Evolutionary conservation across 257 asterid species (phyloP), one percentile per base, ranked within the genome.

Genomic region (Cynanchum wilfordii): DNA sequence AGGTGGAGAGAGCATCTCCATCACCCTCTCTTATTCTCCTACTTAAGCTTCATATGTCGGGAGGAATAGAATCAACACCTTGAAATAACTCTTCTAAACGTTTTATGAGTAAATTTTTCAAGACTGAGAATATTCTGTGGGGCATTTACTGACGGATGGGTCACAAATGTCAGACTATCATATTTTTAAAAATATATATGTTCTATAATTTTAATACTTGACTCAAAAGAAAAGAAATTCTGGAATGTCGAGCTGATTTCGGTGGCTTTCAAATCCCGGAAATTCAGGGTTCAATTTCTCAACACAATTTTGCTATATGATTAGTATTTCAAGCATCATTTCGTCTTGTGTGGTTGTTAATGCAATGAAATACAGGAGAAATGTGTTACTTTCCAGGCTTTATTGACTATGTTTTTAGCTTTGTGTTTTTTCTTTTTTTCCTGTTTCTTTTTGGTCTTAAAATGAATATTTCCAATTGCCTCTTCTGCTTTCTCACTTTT

Each of bases 401-500:
- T 2, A 22, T 69, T 69, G 50, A 51, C 30, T 4, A 29, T 70
- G 6, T 57, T 57, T 51, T 60, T 24, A 72, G 50, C 4, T 42
- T 5, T 58, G 3, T 25, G 10, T 25, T 19, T 44, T 25, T 8
- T 25, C 58, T 30, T 68, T 24, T 19, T 38, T 10, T 38, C 10
- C 60, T 9, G 36, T 22, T 75, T 73, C 66, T 44, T 52, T 45
- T 71, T 52, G 60, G 5, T 27, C 22, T 20, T 42, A 66, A 29
- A 56, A 11, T 27, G 22, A 27, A 38, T 51, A 52, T 72, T 7
- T 57, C 29, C 2, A 29, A 11, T 55, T 38, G 22, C 5, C 10
- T 17, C 19, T 36, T 51, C 13, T 50, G 72, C 40, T 44, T 56
- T 42, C 22, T 75, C 45, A 64, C 58, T 73, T 65, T 63, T 80